These are phyloP conservation scores for Backusella westeae DNA, from an alignment of 192 early-diverging fungal species.

Conservation along the genomic window DNA sequence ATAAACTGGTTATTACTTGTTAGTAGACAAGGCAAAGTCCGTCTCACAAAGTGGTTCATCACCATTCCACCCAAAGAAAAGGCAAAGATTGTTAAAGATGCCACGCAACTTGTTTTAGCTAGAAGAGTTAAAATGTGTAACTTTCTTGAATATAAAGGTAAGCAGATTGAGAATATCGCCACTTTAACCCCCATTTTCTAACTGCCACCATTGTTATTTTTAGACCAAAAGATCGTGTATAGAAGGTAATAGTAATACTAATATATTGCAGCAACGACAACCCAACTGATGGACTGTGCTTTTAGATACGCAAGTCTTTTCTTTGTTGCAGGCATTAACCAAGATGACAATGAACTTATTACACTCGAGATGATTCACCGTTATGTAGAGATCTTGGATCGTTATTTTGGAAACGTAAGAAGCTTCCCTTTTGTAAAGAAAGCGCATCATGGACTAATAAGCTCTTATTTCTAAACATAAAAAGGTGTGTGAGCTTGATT, in stretches of 20 bases:
- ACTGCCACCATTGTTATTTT: neutral
- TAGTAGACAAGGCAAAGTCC: conserved; percentile 80
- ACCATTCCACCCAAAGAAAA: conserved; percentile 87
- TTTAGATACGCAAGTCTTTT: conserved; percentile 92
- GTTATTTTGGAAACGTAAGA: conserved; percentile 92
- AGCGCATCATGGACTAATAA: neutral
- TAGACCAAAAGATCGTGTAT: conserved; percentile 63
- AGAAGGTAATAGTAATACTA: conserved; percentile 41
- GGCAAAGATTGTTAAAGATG: conserved; percentile 91
- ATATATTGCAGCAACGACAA: neutral
- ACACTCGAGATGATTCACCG: conserved; percentile 96
- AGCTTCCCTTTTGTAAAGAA: neutral
- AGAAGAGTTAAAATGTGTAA: conserved; percentile 96
- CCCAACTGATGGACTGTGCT: neutral
- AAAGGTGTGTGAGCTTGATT: conserved; percentile 89
- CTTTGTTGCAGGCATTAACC: conserved; percentile 94
- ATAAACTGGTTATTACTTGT: conserved; percentile 79
- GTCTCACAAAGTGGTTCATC: conserved; percentile 81
- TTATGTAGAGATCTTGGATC: conserved; percentile 96
- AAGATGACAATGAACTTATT: conserved; percentile 93
- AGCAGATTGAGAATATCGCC: neutral
- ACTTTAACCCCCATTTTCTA: too few relatives aligned
- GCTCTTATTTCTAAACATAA: neutral
- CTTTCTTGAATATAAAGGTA: conserved; percentile 95
- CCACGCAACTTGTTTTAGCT: conserved; percentile 83